A percentile compares a stretch with the other conserved stretches of the same genome.
Conservation (phyloP, 2,329 filamentous ascomycete species). For the Fusarium metavorans region DNA sequence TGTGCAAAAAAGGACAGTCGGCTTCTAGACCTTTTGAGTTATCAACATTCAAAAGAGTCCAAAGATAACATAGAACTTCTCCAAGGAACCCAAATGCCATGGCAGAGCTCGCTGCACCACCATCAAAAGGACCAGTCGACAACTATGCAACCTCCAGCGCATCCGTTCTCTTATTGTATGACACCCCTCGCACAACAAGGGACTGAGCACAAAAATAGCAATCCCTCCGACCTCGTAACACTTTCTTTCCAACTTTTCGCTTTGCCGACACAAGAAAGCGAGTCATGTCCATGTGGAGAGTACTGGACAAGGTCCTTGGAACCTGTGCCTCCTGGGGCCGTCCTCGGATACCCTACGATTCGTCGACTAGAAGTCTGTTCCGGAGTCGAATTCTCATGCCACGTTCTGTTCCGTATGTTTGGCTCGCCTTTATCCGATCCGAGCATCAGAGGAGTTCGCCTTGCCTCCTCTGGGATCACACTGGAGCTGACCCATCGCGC, state of each 20-base stretch:
- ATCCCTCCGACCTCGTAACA: neutral
- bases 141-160: no score
- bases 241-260: neutral
- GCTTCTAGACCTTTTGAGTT: no score
- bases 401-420: neutral
- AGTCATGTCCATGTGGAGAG: neutral
- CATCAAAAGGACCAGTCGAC: no score
- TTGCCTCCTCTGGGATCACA: neutral
- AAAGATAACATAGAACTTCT: no score
- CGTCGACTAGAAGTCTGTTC: neutral
- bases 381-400: neutral
- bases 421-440: neutral
- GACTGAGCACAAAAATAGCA: no score
- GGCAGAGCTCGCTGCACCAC: no score
- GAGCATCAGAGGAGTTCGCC: neutral
- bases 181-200: no score
- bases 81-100: no score
- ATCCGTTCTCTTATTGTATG: no score
- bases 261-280: no score
- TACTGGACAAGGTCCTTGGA: neutral
- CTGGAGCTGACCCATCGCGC: neutral
- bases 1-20: no score
- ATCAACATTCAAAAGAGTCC: no score
- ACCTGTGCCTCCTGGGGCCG: neutral
- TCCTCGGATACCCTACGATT: neutral